Percentiles rank a stretch among this genome's conserved stretches.
phyloP scores from a whole-genome alignment of 192 early-diverging fungal genomes.

The Borealophlyctis nickersoniae region DNA sequence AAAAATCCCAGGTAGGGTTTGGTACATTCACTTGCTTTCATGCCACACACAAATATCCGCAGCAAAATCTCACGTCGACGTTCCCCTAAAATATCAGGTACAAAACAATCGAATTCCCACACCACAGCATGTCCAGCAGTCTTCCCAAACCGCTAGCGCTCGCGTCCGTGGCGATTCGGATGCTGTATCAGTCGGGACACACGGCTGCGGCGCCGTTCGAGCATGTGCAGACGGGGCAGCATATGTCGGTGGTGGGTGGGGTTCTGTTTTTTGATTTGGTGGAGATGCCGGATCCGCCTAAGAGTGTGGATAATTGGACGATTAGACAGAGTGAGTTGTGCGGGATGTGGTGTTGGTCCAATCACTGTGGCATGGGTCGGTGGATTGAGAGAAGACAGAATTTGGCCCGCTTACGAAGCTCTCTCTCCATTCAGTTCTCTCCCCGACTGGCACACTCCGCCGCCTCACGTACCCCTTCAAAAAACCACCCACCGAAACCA shows the following conservation, averaged over 20 bases:
- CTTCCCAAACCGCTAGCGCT: slow-evolving; percentile 55
- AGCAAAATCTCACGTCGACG: not conserved
- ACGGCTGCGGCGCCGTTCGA: slow-evolving; percentile 30
- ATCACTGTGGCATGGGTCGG: not conserved
- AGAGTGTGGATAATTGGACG: slow-evolving; percentile 39
- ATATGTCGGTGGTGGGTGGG: slow-evolving; percentile 41
- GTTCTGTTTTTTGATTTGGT: slow-evolving; percentile 47
- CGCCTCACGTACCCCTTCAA: slow-evolving; percentile 49
- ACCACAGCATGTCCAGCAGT: slow-evolving; percentile 35
- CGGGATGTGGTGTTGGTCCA: not conserved
- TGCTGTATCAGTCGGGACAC: slow-evolving; percentile 37
- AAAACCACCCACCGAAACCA: slow-evolving; percentile 31
- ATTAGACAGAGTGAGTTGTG: slow-evolving; percentile 43
- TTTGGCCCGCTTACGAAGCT: not conserved
- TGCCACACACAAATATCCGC: slow-evolving; percentile 1
- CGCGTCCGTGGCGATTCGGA: slow-evolving; percentile 45
- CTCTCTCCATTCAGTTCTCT: slow-evolving; percentile 30
- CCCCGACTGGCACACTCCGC: slow-evolving; percentile 38
- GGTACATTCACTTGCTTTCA: not conserved
- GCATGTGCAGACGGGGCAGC: slow-evolving; percentile 16
- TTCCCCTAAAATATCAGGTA: slow-evolving; percentile 26
- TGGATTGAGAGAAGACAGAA: not conserved
- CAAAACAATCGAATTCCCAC: slow-evolving; percentile 48
- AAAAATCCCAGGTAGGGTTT: slow-evolving; percentile 44
- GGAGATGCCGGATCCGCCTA: slow-evolving; percentile 52